These are phyloP conservation scores for Diaporthe citriasiana DNA, from an alignment of 2,329 filamentous ascomycete genomes.

Conservation along the genomic window DNA sequence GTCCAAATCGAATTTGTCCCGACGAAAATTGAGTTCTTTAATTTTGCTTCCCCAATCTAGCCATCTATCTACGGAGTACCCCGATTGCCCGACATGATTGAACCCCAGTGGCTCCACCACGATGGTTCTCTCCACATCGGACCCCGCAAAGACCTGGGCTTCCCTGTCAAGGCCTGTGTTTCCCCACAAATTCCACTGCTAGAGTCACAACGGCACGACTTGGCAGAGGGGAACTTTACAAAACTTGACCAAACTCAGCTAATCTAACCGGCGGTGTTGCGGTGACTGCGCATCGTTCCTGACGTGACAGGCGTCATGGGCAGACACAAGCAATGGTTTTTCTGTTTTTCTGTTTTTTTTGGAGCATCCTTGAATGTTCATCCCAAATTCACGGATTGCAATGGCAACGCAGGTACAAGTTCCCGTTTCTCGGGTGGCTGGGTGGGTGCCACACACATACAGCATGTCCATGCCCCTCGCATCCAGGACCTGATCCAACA, in stretches of 20 bases:
- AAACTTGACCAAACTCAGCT: slow-evolving; percentile 17
- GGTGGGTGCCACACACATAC: neutral
- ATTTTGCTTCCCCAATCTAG: slow-evolving; percentile 12
- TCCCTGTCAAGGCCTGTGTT: neutral
- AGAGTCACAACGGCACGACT: slow-evolving; percentile 19
- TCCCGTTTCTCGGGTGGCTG: neutral
- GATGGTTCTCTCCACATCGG: neutral
- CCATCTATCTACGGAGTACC: neutral
- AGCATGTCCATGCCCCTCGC: neutral
- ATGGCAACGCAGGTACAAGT: neutral
- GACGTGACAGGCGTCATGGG: neutral
- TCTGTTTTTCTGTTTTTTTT: neutral
- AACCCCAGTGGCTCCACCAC: slow-evolving; percentile 10
- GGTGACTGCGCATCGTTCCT: neutral
- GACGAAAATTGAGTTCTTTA: slow-evolving; percentile 21
- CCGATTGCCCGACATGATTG: slow-evolving; percentile 13
- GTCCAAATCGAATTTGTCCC: neutral
- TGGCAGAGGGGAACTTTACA: slow-evolving; percentile 2
- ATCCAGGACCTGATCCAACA: too few relatives aligned
- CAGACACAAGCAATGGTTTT: neutral
- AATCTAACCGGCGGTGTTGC: neutral
- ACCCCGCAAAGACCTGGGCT: slow-evolving; percentile 27
- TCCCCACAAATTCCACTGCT: slow-evolving; percentile 7
- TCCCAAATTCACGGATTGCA: neutral
- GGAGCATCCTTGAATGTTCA: neutral